Conservation (phyloP, 2,329 filamentous ascomycete species). For the Fusarium sp. region DNA sequence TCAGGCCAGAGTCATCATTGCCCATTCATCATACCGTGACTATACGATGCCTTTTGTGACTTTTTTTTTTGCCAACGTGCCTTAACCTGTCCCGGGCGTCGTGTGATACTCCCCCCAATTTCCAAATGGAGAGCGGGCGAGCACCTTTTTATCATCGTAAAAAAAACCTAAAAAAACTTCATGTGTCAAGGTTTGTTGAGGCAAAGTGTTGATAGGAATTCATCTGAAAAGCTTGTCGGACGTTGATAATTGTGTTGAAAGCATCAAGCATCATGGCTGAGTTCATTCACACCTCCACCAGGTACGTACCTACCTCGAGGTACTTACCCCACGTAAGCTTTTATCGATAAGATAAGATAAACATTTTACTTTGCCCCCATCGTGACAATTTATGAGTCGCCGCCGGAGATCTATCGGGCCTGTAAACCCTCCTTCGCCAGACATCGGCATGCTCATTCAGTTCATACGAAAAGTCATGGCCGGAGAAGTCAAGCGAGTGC, state of each 20-base stretch:
- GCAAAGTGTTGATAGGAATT: not conserved
- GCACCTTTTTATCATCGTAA: not conserved
- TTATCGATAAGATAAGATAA: conserved; percentile 40
- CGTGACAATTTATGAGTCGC: conserved; percentile 28
- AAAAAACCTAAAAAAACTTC: not conserved
- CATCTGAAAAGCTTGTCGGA: not conserved
- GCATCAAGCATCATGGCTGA: not conserved
- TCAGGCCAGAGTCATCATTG: not conserved
- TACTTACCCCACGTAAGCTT: not conserved
- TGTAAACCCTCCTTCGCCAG: conserved; percentile 13
- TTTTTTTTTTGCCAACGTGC: not conserved
- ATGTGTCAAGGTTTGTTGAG: not conserved
- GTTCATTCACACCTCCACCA: not conserved
- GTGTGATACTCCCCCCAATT: not conserved
- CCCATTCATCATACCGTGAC: not conserved
- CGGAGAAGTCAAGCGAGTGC: conserved; percentile 69
- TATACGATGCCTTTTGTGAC: not conserved
- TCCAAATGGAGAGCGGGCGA: not conserved
- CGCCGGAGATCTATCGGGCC: not conserved
- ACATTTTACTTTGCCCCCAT: conserved; percentile 34
- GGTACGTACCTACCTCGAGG: not conserved
- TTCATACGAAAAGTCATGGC: conserved; percentile 64
- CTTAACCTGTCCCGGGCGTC: no score
- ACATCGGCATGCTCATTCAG: conserved; percentile 45
- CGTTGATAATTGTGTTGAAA: not conserved